A percentile compares a stretch with the other conserved stretches of the same genome.
phyloP scores from a whole-genome alignment of 1,139 yeast genomes.

The Debaryomycetaceae sp. region DNA sequence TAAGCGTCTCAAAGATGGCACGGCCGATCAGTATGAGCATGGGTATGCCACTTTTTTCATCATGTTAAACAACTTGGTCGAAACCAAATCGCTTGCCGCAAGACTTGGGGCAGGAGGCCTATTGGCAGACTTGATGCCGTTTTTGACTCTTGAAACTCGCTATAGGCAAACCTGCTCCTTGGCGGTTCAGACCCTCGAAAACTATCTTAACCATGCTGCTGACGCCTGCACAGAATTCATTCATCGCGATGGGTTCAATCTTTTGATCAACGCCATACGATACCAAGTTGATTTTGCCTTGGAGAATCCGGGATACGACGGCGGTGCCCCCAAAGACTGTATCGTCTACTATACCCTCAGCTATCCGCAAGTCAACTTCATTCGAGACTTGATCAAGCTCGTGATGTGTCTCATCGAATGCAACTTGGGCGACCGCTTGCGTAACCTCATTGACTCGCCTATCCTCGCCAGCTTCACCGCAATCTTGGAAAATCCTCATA shows the following conservation, averaged over 20 bases:
- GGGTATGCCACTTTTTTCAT: constrained; percentile 47
- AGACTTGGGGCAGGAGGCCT: constrained; percentile 57
- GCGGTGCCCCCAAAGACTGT: constrained; percentile 42
- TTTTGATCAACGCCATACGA: constrained; percentile 51
- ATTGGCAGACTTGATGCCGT: constrained; percentile 52
- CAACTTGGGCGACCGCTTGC: constrained; percentile 73
- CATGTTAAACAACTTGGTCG: constrained; percentile 47
- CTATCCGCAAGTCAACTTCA: constrained; percentile 53
- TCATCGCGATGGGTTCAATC: constrained; percentile 52
- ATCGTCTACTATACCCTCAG: constrained; percentile 43
- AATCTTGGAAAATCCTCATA: constrained; percentile 43
- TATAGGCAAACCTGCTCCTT: constrained; percentile 53
- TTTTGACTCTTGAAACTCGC: constrained; percentile 41
- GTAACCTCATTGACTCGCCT: constrained; percentile 80
- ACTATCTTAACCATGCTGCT: constrained; percentile 36
- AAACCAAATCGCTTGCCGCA: constrained; percentile 38
- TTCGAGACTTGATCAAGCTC: constrained; percentile 48
- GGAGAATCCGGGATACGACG: constrained; percentile 41
- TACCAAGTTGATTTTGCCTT: constrained; percentile 60
- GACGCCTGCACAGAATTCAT: constrained; percentile 51
- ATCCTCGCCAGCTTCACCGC: constrained; percentile 50
- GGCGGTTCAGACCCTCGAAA: constrained; percentile 52
- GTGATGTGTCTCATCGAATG: constrained; percentile 55
- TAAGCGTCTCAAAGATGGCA: constrained; percentile 31
- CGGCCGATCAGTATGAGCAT: constrained; percentile 26